A percentile compares a stretch with the other conserved stretches of the same genome.
These are phyloP conservation scores for Abortiporus biennis DNA, from an alignment of 1,284 basidiomycete species.

Conservation along the genomic window DNA sequence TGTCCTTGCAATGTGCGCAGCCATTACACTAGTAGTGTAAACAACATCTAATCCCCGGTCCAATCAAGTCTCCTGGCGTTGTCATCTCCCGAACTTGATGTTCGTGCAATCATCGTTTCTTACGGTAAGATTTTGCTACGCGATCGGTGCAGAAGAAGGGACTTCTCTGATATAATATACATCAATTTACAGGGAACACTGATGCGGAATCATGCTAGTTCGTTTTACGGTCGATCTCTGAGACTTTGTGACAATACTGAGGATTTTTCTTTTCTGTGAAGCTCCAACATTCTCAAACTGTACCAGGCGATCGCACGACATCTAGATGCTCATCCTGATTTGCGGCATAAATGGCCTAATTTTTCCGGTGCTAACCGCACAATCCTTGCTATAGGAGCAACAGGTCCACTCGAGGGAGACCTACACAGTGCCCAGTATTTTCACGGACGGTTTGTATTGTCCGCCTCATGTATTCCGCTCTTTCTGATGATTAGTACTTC, in stretches of 20 bases:
- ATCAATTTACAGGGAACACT: constrained; percentile 53
- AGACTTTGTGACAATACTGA: constrained; percentile 1
- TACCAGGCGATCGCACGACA: constrained; percentile 71
- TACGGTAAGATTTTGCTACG: constrained; percentile 50
- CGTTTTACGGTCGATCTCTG: constrained; percentile 22
- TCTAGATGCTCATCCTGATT: constrained; percentile 51
- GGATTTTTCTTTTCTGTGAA: constrained; percentile 27
- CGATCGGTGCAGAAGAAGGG: not conserved
- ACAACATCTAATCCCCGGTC: not conserved
- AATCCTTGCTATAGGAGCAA: constrained; percentile 61
- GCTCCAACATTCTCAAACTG: constrained; percentile 73
- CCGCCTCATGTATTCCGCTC: not conserved
- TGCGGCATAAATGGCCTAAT: constrained; percentile 56
- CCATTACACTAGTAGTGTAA: constrained; percentile 20
- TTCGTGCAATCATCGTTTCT: constrained; percentile 71
- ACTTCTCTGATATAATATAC: not conserved
- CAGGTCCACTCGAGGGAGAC: constrained; percentile 73
- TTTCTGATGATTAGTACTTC: constrained; percentile 11
- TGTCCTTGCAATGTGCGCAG: constrained; percentile 58
- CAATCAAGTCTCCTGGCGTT: constrained; percentile 52
- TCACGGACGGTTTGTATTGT: constrained; percentile 53
- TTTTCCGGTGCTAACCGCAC: constrained; percentile 44
- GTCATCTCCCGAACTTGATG: constrained; percentile 71
- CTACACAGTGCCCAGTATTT: constrained; percentile 85
- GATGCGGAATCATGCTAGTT: constrained; percentile 58